Percentiles rank a stretch among this genome's conserved stretches.
phyloP scores from a whole-genome alignment of 176 grass and related monocot species.

The Eleusine coracana region DNA sequence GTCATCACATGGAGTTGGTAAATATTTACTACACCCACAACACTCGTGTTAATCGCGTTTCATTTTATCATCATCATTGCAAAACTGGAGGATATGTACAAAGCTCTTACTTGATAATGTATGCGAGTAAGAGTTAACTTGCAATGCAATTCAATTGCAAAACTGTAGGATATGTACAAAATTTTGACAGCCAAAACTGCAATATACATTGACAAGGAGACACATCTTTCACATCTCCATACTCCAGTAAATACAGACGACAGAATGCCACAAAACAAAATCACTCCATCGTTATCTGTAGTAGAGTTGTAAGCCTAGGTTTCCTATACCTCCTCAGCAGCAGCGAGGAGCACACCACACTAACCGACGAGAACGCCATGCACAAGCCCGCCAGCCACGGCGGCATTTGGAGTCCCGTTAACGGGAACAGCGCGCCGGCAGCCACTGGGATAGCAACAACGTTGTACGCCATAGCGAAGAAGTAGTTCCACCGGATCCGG shows the following conservation, averaged over 20 bases:
- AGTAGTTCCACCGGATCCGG: conserved; percentile 83
- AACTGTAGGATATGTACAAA: conserved; percentile 44
- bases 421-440: conserved; percentile 64
- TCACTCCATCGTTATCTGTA: conserved; percentile 92
- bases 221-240: background rate
- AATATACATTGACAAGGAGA: conserved; percentile 9
- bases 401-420: conserved; percentile 66
- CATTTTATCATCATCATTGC: too few species aligned
- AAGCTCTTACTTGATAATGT: too few species aligned
- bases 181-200: conserved; percentile 16
- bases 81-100: too few species aligned
- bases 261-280: background rate
- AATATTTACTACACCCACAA: too few species aligned
- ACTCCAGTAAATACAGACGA: background rate
- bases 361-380: conserved; percentile 93
- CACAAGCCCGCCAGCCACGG: conserved; percentile 86
- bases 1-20: too few species aligned
- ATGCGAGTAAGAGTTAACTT: background rate
- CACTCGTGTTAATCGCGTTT: too few species aligned
- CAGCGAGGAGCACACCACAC: conserved; percentile 91
- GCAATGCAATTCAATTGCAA: conserved; percentile 7
- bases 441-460: conserved; percentile 69
- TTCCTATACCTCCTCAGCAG: conserved; percentile 88
- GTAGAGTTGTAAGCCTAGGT: conserved; percentile 82
- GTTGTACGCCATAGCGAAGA: conserved; percentile 81